Percentiles rank a stretch among this genome's conserved stretches.
Evolutionary conservation across 2,329 filamentous ascomycete species (phyloP).

Genomic region (Verticillium albo-atrum): DNA sequence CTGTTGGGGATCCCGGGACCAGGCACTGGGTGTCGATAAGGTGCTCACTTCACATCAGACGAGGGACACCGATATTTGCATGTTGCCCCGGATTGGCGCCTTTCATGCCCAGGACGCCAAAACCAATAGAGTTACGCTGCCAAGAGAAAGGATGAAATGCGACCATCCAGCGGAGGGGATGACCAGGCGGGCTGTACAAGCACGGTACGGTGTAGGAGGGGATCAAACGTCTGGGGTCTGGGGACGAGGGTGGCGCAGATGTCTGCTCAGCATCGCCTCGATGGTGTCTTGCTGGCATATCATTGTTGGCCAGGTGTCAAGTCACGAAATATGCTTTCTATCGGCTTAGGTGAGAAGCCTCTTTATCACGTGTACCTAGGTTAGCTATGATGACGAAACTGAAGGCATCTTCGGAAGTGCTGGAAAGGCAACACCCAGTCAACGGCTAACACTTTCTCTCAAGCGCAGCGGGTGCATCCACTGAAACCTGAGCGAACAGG

Average conservation of each 20-base stretch:
- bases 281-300: neutral
- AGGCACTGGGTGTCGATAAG: neutral
- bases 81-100: neutral
- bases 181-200: neutral
- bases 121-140: neutral
- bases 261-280: neutral
- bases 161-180: neutral
- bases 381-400: neutral
- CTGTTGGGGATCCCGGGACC: neutral
- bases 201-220: neutral
- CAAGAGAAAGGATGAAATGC: neutral
- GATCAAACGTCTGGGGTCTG: neutral
- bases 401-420: neutral
- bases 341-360: neutral
- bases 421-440: neutral
- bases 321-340: no score
- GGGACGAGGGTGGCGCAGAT: neutral
- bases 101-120: conserved; percentile 1
- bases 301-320: no score
- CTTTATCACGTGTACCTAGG: neutral
- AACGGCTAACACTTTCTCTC: neutral
- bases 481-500: neutral
- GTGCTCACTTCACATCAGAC: neutral
- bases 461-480: neutral
- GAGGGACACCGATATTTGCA: neutral